A percentile compares a stretch with the other conserved stretches of the same genome.
These are phyloP conservation scores for Fusarium sp. DNA, from an alignment of 2,329 filamentous ascomycete species.

Conservation along the genomic window DNA sequence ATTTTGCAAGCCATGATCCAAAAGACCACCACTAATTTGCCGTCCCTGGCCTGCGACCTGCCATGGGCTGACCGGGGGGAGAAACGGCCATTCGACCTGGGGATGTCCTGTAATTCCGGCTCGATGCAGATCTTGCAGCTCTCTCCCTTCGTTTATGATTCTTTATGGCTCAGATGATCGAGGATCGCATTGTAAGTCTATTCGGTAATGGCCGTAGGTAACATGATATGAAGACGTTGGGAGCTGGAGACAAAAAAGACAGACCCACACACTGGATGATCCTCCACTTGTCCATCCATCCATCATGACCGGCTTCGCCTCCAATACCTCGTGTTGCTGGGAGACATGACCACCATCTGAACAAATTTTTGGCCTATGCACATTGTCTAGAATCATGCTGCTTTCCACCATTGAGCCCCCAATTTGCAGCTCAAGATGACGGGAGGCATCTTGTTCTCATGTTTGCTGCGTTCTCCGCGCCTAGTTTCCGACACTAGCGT, in stretches of 20 bases:
- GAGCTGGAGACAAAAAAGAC: constrained; percentile 10
- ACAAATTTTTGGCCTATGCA: constrained; percentile 5
- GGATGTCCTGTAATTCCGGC: constrained; percentile 45
- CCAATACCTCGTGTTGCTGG: constrained; percentile 44
- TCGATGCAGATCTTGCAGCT: constrained; percentile 42
- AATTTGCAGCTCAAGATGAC: constrained; percentile 25
- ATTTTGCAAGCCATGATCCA: constrained; percentile 52
- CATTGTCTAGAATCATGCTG: constrained; percentile 15
- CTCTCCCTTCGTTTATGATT: constrained; percentile 12
- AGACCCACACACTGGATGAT: constrained; percentile 34
- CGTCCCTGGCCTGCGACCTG: constrained; percentile 33
- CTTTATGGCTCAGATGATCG: constrained; percentile 17
- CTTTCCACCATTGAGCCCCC: constrained; percentile 10
- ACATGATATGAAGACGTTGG: constrained; percentile 36
- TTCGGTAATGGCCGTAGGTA: constrained; percentile 10
- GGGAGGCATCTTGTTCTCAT: constrained; percentile 11
- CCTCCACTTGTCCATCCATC: constrained; percentile 35
- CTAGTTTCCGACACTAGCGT: constrained; percentile 42
- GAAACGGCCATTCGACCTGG: constrained; percentile 25
- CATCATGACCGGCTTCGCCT: constrained; percentile 45
- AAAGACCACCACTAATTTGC: constrained; percentile 47
- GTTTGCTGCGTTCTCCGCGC: constrained; percentile 34
- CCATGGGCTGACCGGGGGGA: constrained; percentile 38
- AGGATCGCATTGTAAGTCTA: constrained; percentile 12
- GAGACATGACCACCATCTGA: constrained; percentile 31